These are phyloP conservation scores for Teratosphaeria nubilosa DNA, from an alignment of 2,329 filamentous ascomycete species.

Conservation along the genomic window DNA sequence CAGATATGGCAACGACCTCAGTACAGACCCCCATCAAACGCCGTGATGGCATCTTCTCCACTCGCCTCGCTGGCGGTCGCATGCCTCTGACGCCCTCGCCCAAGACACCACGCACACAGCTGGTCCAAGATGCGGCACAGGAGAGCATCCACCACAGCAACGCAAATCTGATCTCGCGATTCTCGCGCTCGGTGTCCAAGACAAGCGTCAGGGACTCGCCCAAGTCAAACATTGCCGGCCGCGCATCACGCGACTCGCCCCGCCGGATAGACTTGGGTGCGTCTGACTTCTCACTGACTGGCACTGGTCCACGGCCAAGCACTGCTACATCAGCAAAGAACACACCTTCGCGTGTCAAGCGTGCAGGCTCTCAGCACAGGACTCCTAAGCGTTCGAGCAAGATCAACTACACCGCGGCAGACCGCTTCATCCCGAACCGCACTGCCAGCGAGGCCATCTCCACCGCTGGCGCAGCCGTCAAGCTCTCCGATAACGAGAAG, in stretches of 20 bases:
- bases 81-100: slow-evolving; percentile 93
- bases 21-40: slow-evolving; percentile 86
- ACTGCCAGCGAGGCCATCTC: slow-evolving; percentile 78
- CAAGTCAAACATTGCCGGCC: slow-evolving; percentile 87
- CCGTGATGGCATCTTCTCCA: slow-evolving; percentile 84
- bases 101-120: slow-evolving; percentile 54
- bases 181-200: slow-evolving; percentile 60
- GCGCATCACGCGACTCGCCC: slow-evolving; percentile 54
- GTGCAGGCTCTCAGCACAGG: slow-evolving; percentile 27
- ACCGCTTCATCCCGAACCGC: slow-evolving; percentile 95
- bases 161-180: slow-evolving; percentile 68
- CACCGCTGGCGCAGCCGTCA: slow-evolving; percentile 59
- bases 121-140: slow-evolving; percentile 38
- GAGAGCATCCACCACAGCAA: slow-evolving; percentile 66
- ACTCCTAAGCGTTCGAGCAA: slow-evolving; percentile 47
- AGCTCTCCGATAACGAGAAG: slow-evolving; percentile 65
- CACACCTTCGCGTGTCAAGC: slow-evolving; percentile 32
- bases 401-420: slow-evolving; percentile 47
- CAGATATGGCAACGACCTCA: slow-evolving; percentile 67
- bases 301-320: slow-evolving; percentile 52
- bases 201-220: slow-evolving; percentile 71
- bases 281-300: slow-evolving; percentile 83
- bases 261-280: slow-evolving; percentile 83
- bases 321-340: slow-evolving; percentile 34
- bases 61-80: slow-evolving; percentile 85